Percentiles rank a stretch among this genome's conserved stretches.
phyloP scores from a whole-genome alignment of 1,284 basidiomycete species.

The Xerocomus nothofagi region DNA sequence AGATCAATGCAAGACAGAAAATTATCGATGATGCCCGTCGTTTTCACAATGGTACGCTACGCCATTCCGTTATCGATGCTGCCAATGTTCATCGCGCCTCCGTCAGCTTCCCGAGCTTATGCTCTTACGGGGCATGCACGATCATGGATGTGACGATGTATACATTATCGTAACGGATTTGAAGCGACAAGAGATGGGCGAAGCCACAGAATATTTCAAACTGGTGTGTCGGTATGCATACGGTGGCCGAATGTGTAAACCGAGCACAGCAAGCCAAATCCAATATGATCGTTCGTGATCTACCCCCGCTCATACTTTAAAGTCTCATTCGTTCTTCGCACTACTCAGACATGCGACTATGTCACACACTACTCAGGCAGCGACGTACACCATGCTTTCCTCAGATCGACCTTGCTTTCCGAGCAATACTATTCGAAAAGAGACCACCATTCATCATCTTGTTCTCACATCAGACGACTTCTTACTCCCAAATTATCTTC shows the following conservation, averaged over 20 bases:
- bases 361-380: conserved; percentile 61
- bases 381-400: conserved; percentile 72
- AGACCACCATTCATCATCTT: conserved; percentile 69
- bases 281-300: conserved; percentile 59
- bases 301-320: neutral
- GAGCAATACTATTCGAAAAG: conserved; percentile 70
- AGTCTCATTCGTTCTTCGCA: conserved; percentile 9
- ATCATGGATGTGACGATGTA: conserved; percentile 71
- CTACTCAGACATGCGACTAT: conserved; percentile 61
- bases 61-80: conserved; percentile 4
- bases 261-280: conserved; percentile 62
- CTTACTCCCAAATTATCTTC: conserved; percentile 77
- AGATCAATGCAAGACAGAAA: conserved; percentile 69
- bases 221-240: conserved; percentile 63
- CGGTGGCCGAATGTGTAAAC: conserved; percentile 59
- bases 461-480: conserved; percentile 75
- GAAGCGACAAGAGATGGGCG: conserved; percentile 74
- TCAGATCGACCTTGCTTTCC: conserved; percentile 71
- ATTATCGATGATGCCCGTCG: conserved; percentile 72
- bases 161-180: conserved; percentile 75
- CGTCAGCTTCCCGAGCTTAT: conserved; percentile 69
- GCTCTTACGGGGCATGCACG: conserved; percentile 75
- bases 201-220: conserved; percentile 72
- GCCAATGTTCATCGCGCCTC: conserved; percentile 12
- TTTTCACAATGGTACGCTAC: conserved; percentile 67